Evolutionary conservation across 2,329 filamentous ascomycete species (phyloP).

Genomic region (Curvularia eragrostidis): DNA sequence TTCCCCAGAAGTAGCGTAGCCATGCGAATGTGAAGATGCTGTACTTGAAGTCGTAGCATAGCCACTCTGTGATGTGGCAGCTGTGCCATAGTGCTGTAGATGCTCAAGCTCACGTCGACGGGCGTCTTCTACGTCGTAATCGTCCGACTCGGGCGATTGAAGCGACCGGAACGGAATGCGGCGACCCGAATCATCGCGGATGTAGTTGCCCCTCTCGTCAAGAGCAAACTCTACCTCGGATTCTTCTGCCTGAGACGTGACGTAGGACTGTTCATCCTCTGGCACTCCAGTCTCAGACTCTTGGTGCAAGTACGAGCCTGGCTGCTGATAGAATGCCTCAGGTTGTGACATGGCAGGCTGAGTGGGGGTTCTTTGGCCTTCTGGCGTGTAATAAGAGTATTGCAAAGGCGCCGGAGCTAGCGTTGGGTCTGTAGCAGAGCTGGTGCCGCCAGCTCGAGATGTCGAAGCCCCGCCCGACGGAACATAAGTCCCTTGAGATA

Average conservation of each 20-base stretch:
- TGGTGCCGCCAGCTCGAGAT: constrained; percentile 26
- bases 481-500: constrained; percentile 45
- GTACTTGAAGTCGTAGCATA: constrained; percentile 39
- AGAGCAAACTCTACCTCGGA: constrained; percentile 49
- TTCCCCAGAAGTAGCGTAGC: constrained; percentile 25
- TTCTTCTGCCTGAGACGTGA: constrained; percentile 44
- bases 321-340: constrained; percentile 50
- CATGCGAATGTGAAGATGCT: constrained; percentile 28
- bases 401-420: constrained; percentile 39
- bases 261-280: constrained; percentile 48
- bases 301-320: constrained; percentile 46
- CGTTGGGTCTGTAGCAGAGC: constrained; percentile 27
- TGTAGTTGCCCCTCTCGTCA: constrained; percentile 47
- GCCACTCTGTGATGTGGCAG: constrained; percentile 37
- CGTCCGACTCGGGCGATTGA: constrained; percentile 53
- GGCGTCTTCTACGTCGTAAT: constrained; percentile 62
- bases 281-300: constrained; percentile 31
- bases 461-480: constrained; percentile 38
- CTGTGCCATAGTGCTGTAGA: constrained; percentile 54
- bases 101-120: constrained; percentile 58
- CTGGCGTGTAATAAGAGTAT: constrained; percentile 30
- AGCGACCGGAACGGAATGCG: constrained; percentile 45
- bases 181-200: constrained; percentile 45
- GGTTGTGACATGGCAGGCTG: constrained; percentile 41
- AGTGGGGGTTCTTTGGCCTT: constrained; percentile 30